Conservation (phyloP, 139 green algal species). For the Edaphochlamys debaryana region DNA sequence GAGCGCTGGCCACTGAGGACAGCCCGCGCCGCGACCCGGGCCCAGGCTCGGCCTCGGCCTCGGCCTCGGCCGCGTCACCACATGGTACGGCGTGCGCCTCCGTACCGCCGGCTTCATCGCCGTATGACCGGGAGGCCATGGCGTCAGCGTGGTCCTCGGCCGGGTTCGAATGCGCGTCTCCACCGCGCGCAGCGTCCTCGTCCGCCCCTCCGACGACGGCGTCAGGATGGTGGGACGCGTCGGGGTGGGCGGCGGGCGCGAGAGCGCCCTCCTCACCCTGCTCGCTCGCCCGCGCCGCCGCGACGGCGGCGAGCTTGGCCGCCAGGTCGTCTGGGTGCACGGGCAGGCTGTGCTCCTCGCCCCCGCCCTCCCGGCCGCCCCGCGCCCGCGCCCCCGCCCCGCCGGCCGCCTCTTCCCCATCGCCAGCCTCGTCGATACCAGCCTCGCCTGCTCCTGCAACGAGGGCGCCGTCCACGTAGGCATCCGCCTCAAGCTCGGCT, state of each 20-base stretch:
- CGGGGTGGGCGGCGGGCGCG: no score
- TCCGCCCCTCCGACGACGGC: not conserved
- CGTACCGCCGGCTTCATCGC: no score
- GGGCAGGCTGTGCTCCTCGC: not conserved
- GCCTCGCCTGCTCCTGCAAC: no score
- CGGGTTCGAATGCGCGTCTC: not conserved
- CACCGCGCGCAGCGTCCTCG: not conserved
- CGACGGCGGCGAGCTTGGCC: conserved; percentile 16
- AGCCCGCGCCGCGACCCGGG: no score
- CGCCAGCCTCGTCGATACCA: no score
- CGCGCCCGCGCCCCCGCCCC: no score
- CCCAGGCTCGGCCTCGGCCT: not conserved
- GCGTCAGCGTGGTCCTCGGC: not conserved
- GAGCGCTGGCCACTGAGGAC: no score
- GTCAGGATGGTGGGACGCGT: no score
- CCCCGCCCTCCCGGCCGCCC: not conserved
- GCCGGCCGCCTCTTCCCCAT: no score
- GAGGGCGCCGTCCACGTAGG: not conserved
- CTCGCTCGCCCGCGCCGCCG: conserved; percentile 5
- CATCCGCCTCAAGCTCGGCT: not conserved
- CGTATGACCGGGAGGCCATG: not conserved
- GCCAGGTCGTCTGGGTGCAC: conserved; percentile 25
- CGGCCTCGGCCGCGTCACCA: not conserved
- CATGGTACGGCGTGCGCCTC: no score
- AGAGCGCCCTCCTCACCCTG: not conserved